A percentile compares a stretch with the other conserved stretches of the same genome.
Evolutionary conservation across 345 rosid species (phyloP).

Genomic region (Carallia brachiata): DNA sequence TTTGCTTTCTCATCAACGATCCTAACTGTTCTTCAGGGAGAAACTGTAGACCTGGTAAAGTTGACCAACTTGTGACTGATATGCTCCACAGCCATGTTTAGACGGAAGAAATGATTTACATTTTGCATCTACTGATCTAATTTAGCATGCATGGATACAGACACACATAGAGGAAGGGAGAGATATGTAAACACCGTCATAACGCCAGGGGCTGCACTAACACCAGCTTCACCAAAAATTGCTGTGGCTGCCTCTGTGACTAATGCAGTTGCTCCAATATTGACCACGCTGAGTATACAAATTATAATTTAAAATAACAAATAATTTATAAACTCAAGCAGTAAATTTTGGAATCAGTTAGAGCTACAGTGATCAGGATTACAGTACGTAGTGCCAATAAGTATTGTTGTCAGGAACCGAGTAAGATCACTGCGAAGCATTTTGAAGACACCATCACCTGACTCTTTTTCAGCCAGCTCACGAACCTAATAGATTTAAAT

Average conservation of each 20-base stretch:
- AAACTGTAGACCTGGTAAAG: too few species aligned
- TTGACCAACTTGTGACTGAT: too few species aligned
- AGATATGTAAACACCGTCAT: constrained; percentile 74
- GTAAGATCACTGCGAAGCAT: constrained; percentile 97
- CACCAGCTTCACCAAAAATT: constrained; percentile 99
- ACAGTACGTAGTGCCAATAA: constrained; percentile 94
- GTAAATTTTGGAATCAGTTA: constrained; percentile 16
- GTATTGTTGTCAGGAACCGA: constrained; percentile 96
- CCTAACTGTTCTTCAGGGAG: too few species aligned
- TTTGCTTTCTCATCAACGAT: too few species aligned
- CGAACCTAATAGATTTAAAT: constrained; percentile 59
- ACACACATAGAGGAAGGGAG: background rate
- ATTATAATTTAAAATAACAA: constrained; percentile 33
- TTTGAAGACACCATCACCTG: constrained; percentile 92
- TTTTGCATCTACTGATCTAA: too few species aligned
- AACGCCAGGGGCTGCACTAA: constrained; percentile 97
- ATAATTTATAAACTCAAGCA: constrained; percentile 24
- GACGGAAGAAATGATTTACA: too few species aligned
- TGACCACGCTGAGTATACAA: constrained; percentile 64
- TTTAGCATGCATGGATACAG: too few species aligned
- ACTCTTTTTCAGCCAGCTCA: constrained; percentile 93
- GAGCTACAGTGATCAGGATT: constrained; percentile 22
- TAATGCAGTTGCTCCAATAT: constrained; percentile 98
- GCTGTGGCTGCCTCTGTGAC: constrained; percentile 99
- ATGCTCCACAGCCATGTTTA: too few species aligned